Evolutionary conservation across 2,329 filamentous ascomycete species (phyloP).

Genomic region (Xylariales sp.): DNA sequence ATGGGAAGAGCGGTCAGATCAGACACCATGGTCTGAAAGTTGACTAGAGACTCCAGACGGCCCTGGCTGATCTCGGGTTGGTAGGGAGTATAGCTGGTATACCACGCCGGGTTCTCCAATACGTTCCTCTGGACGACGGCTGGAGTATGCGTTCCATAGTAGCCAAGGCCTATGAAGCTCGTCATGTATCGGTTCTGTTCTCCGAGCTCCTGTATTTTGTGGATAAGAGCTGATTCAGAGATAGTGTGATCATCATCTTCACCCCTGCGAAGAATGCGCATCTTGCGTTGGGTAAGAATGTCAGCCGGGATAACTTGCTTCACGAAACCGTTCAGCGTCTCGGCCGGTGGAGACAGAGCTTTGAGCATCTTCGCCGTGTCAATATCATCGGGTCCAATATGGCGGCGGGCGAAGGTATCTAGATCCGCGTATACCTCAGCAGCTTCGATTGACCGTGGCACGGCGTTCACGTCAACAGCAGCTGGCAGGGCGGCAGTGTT

Average conservation of each 20-base stretch:
- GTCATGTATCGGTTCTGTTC: slow-evolving; percentile 37
- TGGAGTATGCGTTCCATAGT: slow-evolving; percentile 81
- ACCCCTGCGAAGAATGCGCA: slow-evolving; percentile 43
- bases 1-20: slow-evolving; percentile 85
- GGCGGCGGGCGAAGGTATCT: slow-evolving; percentile 71
- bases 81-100: slow-evolving; percentile 96
- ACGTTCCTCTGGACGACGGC: slow-evolving; percentile 91
- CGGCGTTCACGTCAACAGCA: slow-evolving; percentile 14
- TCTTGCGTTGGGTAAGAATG: slow-evolving; percentile 63
- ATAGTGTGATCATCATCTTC: slow-evolving; percentile 38
- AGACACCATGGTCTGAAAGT: slow-evolving; percentile 90
- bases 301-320: slow-evolving; percentile 76
- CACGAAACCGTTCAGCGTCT: slow-evolving; percentile 76
- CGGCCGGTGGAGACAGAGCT: slow-evolving; percentile 67
- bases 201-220: slow-evolving; percentile 30
- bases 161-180: slow-evolving; percentile 82
- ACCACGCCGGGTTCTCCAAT: slow-evolving; percentile 91
- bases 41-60: slow-evolving; percentile 83
- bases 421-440: slow-evolving; percentile 27
- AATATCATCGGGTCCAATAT: slow-evolving; percentile 76
- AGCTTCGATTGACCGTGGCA: slow-evolving; percentile 16
- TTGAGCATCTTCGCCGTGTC: slow-evolving; percentile 76
- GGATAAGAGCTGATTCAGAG: slow-evolving; percentile 57
- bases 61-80: slow-evolving; percentile 97
- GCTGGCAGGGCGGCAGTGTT: slow-evolving; percentile 8